These are phyloP conservation scores for Naganishia sp. DNA, from an alignment of 1,284 basidiomycete species.

Conservation along the genomic window DNA sequence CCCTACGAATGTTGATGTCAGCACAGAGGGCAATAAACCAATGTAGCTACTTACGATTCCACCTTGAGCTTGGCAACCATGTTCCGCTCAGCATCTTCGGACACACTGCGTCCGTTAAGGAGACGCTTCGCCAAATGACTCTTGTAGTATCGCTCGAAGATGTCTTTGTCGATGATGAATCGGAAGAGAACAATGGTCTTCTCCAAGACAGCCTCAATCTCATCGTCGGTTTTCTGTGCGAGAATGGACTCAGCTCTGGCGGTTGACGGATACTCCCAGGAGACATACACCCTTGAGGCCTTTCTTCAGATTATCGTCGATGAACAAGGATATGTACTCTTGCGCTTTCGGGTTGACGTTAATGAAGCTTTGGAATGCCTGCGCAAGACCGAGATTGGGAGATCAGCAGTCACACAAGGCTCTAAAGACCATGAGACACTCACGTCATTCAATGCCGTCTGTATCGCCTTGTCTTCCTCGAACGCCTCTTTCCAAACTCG, in stretches of 20 bases:
- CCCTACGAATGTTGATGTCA: constrained; percentile 54
- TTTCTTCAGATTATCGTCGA: constrained; percentile 95
- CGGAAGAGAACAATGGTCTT: constrained; percentile 96
- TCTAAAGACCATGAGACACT: constrained; percentile 31
- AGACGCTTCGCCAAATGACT: constrained; percentile 90
- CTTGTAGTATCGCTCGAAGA: constrained; percentile 98
- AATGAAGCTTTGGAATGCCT: constrained; percentile 93
- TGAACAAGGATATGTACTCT: constrained; percentile 94
- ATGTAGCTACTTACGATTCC: constrained; percentile 60
- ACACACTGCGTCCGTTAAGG: constrained; percentile 80
- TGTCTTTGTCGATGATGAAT: constrained; percentile 92
- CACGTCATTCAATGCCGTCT: constrained; percentile 85
- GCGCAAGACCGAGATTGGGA: background rate
- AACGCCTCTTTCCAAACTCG: constrained; percentile 72
- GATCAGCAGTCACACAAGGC: background rate
- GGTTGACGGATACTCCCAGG: background rate
- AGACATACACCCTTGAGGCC: constrained; percentile 85
- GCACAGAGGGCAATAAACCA: background rate
- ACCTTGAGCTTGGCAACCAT: constrained; percentile 99
- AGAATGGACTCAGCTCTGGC: background rate
- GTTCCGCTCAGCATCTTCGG: constrained; percentile 94
- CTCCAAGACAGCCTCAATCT: constrained; percentile 84
- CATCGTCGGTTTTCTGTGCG: constrained; percentile 84
- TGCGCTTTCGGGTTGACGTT: constrained; percentile 85
- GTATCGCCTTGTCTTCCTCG: constrained; percentile 71